These are phyloP conservation scores for Aspergillus diversus DNA, from an alignment of 495 filamentous ascomycete species.

Conservation along the genomic window DNA sequence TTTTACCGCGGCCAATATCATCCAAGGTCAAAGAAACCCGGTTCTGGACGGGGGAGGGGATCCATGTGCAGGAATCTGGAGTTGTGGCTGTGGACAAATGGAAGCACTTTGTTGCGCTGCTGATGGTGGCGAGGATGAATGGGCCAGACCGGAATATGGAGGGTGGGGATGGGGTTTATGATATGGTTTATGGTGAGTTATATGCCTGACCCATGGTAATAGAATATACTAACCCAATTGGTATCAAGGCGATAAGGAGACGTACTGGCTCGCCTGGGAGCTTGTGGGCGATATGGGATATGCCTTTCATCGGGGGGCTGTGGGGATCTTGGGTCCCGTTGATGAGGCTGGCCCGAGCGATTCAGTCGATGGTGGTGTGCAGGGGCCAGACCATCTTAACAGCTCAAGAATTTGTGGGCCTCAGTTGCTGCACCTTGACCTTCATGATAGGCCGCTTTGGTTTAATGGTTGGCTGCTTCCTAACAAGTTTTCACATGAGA, in stretches of 20 bases:
- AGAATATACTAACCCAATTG: neutral
- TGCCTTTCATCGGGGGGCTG: slow-evolving; percentile 30
- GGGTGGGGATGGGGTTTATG: slow-evolving; percentile 26
- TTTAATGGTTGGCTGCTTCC: slow-evolving; percentile 38
- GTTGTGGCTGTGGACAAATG: slow-evolving; percentile 35
- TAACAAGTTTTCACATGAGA: slow-evolving; percentile 27
- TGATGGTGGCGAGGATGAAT: slow-evolving; percentile 35
- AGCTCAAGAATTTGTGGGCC: slow-evolving; percentile 29
- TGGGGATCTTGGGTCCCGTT: slow-evolving; percentile 24
- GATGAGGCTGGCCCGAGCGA: neutral
- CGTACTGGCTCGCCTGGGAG: slow-evolving; percentile 34
- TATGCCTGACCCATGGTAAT: neutral
- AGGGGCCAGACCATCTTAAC: neutral
- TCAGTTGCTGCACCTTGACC: slow-evolving; percentile 34
- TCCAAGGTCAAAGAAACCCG: slow-evolving; percentile 20
- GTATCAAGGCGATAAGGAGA: slow-evolving; percentile 32
- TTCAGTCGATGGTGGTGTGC: neutral
- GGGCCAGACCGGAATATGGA: slow-evolving; percentile 32
- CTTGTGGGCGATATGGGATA: slow-evolving; percentile 29
- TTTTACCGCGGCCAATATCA: slow-evolving; percentile 27
- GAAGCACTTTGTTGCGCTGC: slow-evolving; percentile 30
- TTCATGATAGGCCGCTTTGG: slow-evolving; percentile 30
- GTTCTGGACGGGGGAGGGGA: slow-evolving; percentile 30
- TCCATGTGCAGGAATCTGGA: slow-evolving; percentile 36
- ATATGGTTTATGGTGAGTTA: slow-evolving; percentile 33